Percentiles rank a stretch among this genome's conserved stretches.
Conservation (phyloP, 2,329 filamentous ascomycete species). For the Rutstroemia sydowiana region DNA sequence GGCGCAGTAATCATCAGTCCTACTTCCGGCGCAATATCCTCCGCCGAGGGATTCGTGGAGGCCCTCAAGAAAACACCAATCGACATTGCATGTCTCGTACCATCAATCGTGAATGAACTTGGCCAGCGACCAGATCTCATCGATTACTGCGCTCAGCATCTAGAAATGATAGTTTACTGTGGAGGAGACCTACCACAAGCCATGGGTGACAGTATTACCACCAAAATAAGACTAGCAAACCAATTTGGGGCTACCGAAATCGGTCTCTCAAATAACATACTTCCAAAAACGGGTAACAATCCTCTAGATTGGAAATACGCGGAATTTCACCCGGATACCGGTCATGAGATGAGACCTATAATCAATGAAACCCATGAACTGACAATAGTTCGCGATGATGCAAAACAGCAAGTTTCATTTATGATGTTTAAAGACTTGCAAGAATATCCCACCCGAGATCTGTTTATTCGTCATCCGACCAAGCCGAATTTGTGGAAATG, state of each 20-base stretch:
- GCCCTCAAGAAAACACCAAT: not conserved
- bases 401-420: not conserved
- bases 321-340: not conserved
- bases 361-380: conserved; percentile 19
- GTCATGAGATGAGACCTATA: not conserved
- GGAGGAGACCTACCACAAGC: conserved; percentile 4
- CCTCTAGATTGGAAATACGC: not conserved
- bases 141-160: not conserved
- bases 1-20: not conserved
- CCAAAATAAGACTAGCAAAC: not conserved
- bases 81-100: not conserved
- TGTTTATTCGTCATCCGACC: conserved; percentile 7
- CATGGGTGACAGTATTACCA: not conserved
- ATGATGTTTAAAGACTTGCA: not conserved
- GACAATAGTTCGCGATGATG: conserved; percentile 11
- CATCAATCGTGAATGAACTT: not conserved
- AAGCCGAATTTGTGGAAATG: conserved; percentile 10
- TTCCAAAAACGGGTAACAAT: not conserved
- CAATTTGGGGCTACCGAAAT: not conserved
- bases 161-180: not conserved
- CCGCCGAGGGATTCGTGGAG: not conserved
- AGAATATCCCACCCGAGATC: not conserved
- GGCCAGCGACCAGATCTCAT: not conserved
- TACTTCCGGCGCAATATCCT: not conserved
- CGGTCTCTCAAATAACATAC: not conserved